Evolutionary conservation across 2,329 filamentous ascomycete genomes (phyloP).

Genomic region (Aspergillus sclerotialis): DNA sequence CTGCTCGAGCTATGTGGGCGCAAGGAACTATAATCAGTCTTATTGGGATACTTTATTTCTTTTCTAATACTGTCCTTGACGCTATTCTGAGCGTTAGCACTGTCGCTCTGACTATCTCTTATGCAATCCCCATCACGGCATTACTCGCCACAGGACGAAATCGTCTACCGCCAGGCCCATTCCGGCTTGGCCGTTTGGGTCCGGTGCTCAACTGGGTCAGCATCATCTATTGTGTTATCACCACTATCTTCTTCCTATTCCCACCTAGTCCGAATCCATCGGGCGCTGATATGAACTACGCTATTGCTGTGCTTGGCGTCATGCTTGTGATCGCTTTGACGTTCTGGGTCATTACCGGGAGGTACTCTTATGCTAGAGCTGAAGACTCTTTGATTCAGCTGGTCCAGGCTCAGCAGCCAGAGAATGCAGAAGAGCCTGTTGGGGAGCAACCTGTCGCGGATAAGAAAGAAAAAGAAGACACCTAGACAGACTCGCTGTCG

Average conservation of each 20-base stretch:
- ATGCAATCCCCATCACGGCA: constrained; percentile 44
- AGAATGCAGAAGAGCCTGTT: constrained; percentile 5
- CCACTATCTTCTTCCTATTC: constrained; percentile 52
- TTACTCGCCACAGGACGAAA: constrained; percentile 47
- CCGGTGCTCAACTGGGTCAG: constrained; percentile 41
- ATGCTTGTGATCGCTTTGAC: constrained; percentile 46
- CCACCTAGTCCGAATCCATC: constrained; percentile 40
- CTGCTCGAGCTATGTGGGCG: constrained; percentile 46
- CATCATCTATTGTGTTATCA: constrained; percentile 45
- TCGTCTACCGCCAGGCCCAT: constrained; percentile 41
- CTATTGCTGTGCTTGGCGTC: constrained; percentile 51
- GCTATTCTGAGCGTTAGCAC: constrained; percentile 52
- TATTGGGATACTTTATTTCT: constrained; percentile 51
- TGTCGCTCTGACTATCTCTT: constrained; percentile 50
- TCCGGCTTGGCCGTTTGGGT: constrained; percentile 41
- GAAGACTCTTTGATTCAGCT: constrained; percentile 20
- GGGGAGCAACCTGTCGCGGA: background rate
- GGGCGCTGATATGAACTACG: constrained; percentile 49
- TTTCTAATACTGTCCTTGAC: constrained; percentile 47
- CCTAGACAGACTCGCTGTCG: no score
- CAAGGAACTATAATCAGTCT: constrained; percentile 42
- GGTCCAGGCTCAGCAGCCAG: constrained; percentile 16
- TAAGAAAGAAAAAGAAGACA: background rate
- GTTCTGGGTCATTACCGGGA: constrained; percentile 48
- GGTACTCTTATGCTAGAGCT: constrained; percentile 28